phyloP scores from a whole-genome alignment of 2,329 filamentous ascomycete species.

The Dothideomycetes sp. region DNA sequence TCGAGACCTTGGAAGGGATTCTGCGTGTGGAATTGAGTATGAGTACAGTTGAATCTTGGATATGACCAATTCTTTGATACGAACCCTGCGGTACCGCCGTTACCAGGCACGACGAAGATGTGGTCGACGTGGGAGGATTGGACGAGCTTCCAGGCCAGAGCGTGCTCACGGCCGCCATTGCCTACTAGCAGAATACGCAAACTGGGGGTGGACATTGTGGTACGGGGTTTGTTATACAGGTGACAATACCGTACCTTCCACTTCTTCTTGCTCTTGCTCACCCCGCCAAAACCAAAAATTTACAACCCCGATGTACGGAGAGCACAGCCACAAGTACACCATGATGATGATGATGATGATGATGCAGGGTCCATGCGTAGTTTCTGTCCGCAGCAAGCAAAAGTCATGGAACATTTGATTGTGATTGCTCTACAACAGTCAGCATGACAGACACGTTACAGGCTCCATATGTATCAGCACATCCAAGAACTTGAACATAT shows the following conservation, averaged over 20 bases:
- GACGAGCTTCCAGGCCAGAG: constrained; percentile 85
- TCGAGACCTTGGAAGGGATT: constrained; percentile 36
- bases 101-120: constrained; percentile 64
- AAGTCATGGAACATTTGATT: too few relatives aligned
- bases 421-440: too few relatives aligned
- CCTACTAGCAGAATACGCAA: constrained; percentile 77
- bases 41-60: neutral
- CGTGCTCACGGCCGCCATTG: constrained; percentile 90
- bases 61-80: constrained; percentile 14
- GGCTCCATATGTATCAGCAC: too few relatives aligned
- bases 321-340: too few relatives aligned
- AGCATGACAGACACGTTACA: too few relatives aligned
- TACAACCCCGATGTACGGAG: too few relatives aligned
- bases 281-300: constrained; percentile 8
- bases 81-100: constrained; percentile 67
- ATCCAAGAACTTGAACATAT: too few relatives aligned
- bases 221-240: constrained; percentile 4
- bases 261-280: neutral
- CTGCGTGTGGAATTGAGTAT: constrained; percentile 12
- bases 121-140: constrained; percentile 70
- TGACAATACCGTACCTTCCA: neutral
- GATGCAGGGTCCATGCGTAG: too few relatives aligned
- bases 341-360: too few relatives aligned
- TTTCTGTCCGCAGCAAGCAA: too few relatives aligned
- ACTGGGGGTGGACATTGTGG: constrained; percentile 17